These are phyloP conservation scores for Symbiodinium pilosum DNA, from an alignment of 73 alveolate genomes.

Conservation along the genomic window DNA sequence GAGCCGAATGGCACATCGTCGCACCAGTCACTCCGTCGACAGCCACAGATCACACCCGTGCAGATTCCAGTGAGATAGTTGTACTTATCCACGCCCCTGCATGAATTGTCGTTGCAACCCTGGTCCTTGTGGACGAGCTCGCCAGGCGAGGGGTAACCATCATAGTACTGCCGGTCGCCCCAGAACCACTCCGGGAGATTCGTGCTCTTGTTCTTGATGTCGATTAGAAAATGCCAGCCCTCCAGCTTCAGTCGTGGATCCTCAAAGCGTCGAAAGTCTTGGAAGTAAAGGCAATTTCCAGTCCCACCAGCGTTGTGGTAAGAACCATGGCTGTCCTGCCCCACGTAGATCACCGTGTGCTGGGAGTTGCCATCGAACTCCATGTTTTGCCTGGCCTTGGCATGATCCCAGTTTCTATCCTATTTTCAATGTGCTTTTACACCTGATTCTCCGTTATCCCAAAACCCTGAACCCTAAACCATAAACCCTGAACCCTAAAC, in stretches of 20 bases:
- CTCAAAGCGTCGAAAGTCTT: constrained; percentile 47
- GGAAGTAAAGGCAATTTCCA: constrained; percentile 49
- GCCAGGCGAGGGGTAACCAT: no score
- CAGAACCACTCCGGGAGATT: constrained; percentile 29
- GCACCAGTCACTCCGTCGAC: constrained; percentile 42
- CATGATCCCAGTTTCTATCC: no score
- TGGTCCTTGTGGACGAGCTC: no score
- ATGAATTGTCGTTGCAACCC: no score
- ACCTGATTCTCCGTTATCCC: no score
- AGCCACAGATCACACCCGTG: not conserved
- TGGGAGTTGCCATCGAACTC: not conserved
- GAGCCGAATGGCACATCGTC: constrained; percentile 20
- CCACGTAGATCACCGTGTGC: constrained; percentile 43
- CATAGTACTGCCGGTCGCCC: not conserved
- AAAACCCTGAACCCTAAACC: no score
- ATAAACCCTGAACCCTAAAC: no score
- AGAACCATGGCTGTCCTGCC: constrained; percentile 43
- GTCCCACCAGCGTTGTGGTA: constrained; percentile 35
- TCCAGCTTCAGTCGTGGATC: constrained; percentile 12
- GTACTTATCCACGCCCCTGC: no score
- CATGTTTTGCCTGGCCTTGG: not conserved
- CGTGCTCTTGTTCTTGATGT: constrained; percentile 21
- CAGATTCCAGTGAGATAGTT: no score
- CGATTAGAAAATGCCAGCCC: constrained; percentile 12
- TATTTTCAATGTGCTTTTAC: no score